Base-by-base conservation (phyloP, 2,329 filamentous ascomycete species). In the Aspergillus sp. region DNA sequence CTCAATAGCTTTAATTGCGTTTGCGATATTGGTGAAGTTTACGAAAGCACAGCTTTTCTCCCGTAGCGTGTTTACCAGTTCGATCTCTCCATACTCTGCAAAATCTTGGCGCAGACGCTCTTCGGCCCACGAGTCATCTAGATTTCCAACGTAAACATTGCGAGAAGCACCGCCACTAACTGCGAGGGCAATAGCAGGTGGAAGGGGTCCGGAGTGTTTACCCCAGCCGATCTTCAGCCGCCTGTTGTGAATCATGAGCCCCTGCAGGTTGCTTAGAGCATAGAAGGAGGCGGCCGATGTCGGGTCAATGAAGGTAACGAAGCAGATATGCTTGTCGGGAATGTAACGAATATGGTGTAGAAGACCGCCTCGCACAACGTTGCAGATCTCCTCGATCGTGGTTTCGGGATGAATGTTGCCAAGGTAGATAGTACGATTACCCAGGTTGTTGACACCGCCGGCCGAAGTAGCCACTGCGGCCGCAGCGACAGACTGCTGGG, bases 1-100 rank as follows among this genome's bases (percentile, higher is more conserved):
- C 77, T 99, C 95, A 64, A 99, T 99, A 1, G 95, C 95, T 81
- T 99, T 99, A 82, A 99, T 99, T 51, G 95, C 95, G 68, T 99
- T 99, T 72, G 95, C 95, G 73, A 99, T 99, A 79, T 99, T 99
- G 72, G 95, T 99, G 75, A 99, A 99, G 80, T 99, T 99, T 74
- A 99, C 95, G 73, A 99, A 99, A 0, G 95, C 95, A 75, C 95
- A 99, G 80, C 93, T 97, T 87, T 99, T 99, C 82, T 99, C 95
- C 54, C 95, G 89, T 59, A 99, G 81, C 15, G 95, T 90, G 78
- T 99, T 99, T 62, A 99, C 92, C 63, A 99, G 82, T 79, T 99
- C 95, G 70, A 99, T 98, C 77, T 99, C 95, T 64, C 95, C 95
- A 69, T 91, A 98, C 74, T 98, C 93, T 35, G 93, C 90, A 75